Evolutionary conservation across 352 stramenopile genomes (phyloP).

Genomic region (Phytophthora cactorum): DNA sequence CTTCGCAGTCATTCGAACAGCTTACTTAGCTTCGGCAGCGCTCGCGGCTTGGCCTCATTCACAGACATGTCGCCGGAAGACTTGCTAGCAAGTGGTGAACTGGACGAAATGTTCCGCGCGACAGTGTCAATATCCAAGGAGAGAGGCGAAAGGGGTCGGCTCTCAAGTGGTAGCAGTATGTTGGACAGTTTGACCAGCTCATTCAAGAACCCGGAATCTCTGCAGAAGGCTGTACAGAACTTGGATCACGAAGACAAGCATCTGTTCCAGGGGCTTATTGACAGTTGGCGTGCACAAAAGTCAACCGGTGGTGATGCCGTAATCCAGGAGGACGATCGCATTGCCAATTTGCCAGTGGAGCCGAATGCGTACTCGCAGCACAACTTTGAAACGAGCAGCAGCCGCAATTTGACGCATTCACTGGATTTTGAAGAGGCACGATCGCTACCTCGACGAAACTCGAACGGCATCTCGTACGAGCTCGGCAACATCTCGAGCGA

Average conservation of each 20-base stretch:
- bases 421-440: constrained; percentile 43
- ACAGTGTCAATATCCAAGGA: constrained; percentile 75
- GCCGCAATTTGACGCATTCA: constrained; percentile 48
- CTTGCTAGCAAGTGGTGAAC: constrained; percentile 75
- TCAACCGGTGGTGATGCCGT: constrained; percentile 12
- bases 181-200: constrained; percentile 61
- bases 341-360: constrained; percentile 52
- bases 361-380: constrained; percentile 39
- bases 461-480: constrained; percentile 46
- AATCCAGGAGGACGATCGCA: constrained; percentile 23
- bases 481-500: constrained; percentile 49
- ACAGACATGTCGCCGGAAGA: constrained; percentile 81
- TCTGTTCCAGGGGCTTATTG: constrained; percentile 73
- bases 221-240: constrained; percentile 61
- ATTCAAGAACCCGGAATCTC: constrained; percentile 59
- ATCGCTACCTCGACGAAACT: constrained; percentile 37
- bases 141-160: constrained; percentile 14
- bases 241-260: constrained; percentile 71
- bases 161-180: constrained; percentile 31
- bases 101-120: constrained; percentile 80
- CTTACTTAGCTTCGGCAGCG: constrained; percentile 70
- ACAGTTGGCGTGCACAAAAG: constrained; percentile 50
- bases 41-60: constrained; percentile 59
- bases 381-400: constrained; percentile 40
- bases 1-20: constrained; percentile 72